Evolutionary conservation across 768 basidiomycete species (phyloP).

Genomic region (Asterophora lycoperdoides): DNA sequence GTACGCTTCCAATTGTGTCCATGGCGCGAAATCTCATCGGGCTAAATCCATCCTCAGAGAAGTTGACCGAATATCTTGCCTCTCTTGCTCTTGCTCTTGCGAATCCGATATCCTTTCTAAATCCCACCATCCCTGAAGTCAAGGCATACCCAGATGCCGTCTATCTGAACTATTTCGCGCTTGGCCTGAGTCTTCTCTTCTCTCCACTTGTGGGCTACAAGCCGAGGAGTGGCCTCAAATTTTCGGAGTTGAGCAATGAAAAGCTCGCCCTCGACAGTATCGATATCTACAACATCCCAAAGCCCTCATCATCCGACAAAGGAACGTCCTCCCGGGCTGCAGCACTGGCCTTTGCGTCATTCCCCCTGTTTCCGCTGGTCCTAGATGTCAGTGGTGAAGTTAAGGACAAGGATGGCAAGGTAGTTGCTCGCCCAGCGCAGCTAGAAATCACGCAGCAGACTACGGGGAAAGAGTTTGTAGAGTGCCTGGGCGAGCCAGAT

Average conservation of each 20-base stretch:
- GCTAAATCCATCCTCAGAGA: constrained; percentile 42
- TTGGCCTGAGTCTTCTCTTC: constrained; percentile 84
- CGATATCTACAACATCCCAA: constrained; percentile 74
- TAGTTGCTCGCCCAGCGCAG: constrained; percentile 30
- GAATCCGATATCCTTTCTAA: constrained; percentile 17
- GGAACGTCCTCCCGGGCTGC: constrained; percentile 36
- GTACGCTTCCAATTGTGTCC: too few relatives aligned
- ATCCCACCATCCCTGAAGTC: constrained; percentile 48
- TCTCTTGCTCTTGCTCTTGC: constrained; percentile 30
- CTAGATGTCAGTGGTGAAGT: constrained; percentile 34
- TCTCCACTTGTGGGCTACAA: constrained; percentile 61
- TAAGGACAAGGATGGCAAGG: constrained; percentile 36
- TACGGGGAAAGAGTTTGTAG: constrained; percentile 77
- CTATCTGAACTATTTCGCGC: constrained; percentile 78
- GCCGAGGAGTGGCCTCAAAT: constrained; percentile 41
- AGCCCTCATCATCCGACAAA: constrained; percentile 21
- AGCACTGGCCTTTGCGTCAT: constrained; percentile 54
- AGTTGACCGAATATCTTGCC: constrained; percentile 40
- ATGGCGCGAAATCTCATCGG: constrained; percentile 42
- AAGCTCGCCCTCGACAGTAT: constrained; percentile 61
- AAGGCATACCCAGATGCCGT: constrained; percentile 79
- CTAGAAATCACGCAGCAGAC: constrained; percentile 46
- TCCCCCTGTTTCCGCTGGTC: constrained; percentile 50
- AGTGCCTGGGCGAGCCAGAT: constrained; percentile 75
- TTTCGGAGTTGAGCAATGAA: constrained; percentile 45